phyloP scores from a whole-genome alignment of 2,329 filamentous ascomycete genomes.

The Madurella mycetomatis region DNA sequence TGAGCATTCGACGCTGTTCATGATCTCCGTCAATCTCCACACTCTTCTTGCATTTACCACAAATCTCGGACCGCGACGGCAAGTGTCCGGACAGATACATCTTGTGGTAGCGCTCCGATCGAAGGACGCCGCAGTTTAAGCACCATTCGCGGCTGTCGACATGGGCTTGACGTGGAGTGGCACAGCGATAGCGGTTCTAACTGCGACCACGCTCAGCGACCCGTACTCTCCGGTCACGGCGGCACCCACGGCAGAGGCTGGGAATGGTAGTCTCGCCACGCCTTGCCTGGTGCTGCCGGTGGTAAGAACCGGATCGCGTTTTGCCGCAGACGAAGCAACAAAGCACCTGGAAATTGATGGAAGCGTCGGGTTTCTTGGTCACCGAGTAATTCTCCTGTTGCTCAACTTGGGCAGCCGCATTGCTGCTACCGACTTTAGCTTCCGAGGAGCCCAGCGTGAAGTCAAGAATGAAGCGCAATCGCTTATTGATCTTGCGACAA shows the following conservation, averaged over 20 bases:
- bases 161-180: background rate
- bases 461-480: conserved; percentile 6
- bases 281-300: background rate
- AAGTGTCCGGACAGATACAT: background rate
- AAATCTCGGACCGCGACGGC: conserved; percentile 5
- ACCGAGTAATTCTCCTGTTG: background rate
- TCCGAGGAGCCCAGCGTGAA: background rate
- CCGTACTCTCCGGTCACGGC: background rate
- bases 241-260: conserved; percentile 12
- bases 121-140: conserved; percentile 10
- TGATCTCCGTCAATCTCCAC: background rate
- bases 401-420: background rate
- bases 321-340: conserved; percentile 8
- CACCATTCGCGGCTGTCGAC: conserved; percentile 14
- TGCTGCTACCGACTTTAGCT: background rate
- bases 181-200: background rate
- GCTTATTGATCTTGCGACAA: background rate
- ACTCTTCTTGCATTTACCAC: conserved; percentile 1
- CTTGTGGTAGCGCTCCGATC: conserved; percentile 13
- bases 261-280: background rate
- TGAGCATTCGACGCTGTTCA: background rate
- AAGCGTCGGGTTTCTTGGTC: background rate
- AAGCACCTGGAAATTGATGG: background rate
- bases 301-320: background rate
- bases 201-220: background rate